Conservation (phyloP, 1,284 basidiomycete species). For the Cutaneotrichosporon cavernicola region DNA sequence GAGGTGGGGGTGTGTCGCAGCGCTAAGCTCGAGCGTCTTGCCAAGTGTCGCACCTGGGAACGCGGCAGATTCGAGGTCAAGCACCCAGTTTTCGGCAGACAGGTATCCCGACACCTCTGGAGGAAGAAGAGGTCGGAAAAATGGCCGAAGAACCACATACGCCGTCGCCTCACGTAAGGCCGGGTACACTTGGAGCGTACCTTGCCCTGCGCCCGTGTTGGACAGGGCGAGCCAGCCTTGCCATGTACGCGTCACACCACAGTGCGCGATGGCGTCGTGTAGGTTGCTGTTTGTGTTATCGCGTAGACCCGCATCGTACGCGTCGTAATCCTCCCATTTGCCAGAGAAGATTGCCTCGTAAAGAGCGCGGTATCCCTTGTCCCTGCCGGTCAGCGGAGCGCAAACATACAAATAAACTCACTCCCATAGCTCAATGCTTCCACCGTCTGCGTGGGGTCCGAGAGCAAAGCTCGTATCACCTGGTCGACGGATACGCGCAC, state of each 20-base stretch:
- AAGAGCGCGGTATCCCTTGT: conserved; percentile 60
- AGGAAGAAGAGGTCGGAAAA: conserved; percentile 58
- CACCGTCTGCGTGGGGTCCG: conserved; percentile 72
- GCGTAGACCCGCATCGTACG: conserved; percentile 26
- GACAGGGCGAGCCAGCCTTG: conserved; percentile 66
- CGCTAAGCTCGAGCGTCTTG: conserved; percentile 64
- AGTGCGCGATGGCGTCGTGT: conserved; percentile 52
- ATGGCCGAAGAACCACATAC: conserved; percentile 70
- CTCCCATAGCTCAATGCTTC: conserved; percentile 74
- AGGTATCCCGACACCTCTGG: conserved; percentile 42
- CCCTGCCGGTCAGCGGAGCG: not conserved
- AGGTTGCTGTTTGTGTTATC: conserved; percentile 39
- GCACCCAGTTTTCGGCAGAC: conserved; percentile 63
- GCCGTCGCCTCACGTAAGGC: conserved; percentile 70
- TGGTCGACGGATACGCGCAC: conserved; percentile 68
- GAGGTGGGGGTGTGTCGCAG: conserved; percentile 68
- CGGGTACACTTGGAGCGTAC: conserved; percentile 75
- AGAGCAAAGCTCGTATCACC: conserved; percentile 68
- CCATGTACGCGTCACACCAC: conserved; percentile 70
- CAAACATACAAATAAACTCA: conserved; percentile 32
- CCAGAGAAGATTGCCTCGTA: conserved; percentile 63
- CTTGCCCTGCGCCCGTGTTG: conserved; percentile 62
- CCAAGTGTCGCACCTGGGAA: conserved; percentile 66
- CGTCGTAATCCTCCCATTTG: conserved; percentile 57
- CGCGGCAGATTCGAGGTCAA: conserved; percentile 60